Base-by-base conservation (phyloP, 768 basidiomycete species). In the Boletus eberwhitei region DNA sequence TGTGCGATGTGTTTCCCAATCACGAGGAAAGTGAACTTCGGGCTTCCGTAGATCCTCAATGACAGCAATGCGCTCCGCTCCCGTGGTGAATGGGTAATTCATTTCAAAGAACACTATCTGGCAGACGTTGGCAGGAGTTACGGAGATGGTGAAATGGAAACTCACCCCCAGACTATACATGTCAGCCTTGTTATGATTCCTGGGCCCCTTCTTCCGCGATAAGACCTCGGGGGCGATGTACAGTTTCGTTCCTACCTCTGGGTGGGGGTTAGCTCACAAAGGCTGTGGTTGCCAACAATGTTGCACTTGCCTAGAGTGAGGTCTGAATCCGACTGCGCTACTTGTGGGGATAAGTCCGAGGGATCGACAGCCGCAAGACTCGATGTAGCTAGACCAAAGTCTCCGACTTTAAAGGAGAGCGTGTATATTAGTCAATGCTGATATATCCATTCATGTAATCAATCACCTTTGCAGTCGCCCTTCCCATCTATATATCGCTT, bases 61-160 rank as follows among this genome's bases (percentile, higher is more conserved):
- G 21, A 94, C 92, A 1, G 80, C 84, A 37, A 90, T 88, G 21
- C 94, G 84, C 64, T 98, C 94, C 19, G 89, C 79, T 2, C 83
- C 85, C 0, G 94, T 97, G 12, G 81, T 74, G 72, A 97, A 93
- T 17, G 75, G 64, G 71, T 87, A 91, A 69, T 92, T 94, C 93
- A 97, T 96, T 74, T 98, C 95, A 64, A 98, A 97, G 72, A 97
- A 97, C 14, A 97, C 94, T 59, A 98, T 86, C 91, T 94, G 57
- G 21, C 24, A 35, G 54, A 37, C 26, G 41, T 56, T 12, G 5
- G 40, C 51, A 19, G 37, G n/a, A 11, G 21, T 14, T 16, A 51
- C 17, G 13, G 16, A 21, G 12, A 9, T 8, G 7, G 3, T 14
- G 4, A n/a, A 49, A 39, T 35, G 19, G 13, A 46, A 32, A 76